Percentiles rank a stretch among this genome's conserved stretches.
phyloP scores from a whole-genome alignment of 176 grass and related monocot genomes.

The Eragrostis curvula region DNA sequence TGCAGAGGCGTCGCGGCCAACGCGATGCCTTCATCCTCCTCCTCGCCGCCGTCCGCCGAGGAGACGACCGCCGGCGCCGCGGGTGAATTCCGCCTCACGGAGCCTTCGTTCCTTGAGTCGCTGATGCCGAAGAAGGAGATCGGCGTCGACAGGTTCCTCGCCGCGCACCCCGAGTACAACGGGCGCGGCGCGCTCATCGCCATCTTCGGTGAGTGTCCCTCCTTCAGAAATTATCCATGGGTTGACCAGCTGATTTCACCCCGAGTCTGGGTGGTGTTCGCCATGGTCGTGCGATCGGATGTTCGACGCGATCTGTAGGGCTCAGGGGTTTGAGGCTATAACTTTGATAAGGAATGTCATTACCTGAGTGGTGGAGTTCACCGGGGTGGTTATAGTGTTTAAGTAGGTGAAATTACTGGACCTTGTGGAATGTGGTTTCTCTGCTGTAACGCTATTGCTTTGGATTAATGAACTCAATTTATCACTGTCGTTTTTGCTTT shows the following conservation, averaged over 20 bases:
- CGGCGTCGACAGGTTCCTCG: constrained; percentile 90
- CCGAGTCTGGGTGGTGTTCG: not conserved
- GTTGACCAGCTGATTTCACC: constrained; percentile 26
- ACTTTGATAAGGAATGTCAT: not conserved
- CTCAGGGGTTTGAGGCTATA: not conserved
- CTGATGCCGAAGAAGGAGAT: constrained; percentile 99
- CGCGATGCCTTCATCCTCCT: constrained; percentile 61
- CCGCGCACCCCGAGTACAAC: constrained; percentile 72
- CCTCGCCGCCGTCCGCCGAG: constrained; percentile 42
- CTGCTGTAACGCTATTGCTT: not conserved
- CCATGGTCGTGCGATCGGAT: not conserved
- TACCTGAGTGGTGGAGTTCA: constrained; percentile 3
- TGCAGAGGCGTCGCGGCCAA: constrained; percentile 37
- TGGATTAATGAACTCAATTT: not conserved
- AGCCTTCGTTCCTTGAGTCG: constrained; percentile 81
- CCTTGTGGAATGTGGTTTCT: constrained; percentile 18
- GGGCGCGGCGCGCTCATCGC: constrained; percentile 87
- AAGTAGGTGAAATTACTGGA: constrained; percentile 1
- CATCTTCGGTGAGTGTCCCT: constrained; percentile 71
- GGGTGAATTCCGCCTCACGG: constrained; percentile 61
- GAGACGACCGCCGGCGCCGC: constrained; percentile 28
- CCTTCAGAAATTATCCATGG: not conserved
- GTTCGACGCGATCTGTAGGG: constrained; percentile 7
- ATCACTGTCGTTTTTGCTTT: not conserved
- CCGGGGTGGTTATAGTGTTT: not conserved